These are phyloP conservation scores for Penicillium sp. DNA, from an alignment of 2,329 filamentous ascomycete genomes.

Conservation along the genomic window DNA sequence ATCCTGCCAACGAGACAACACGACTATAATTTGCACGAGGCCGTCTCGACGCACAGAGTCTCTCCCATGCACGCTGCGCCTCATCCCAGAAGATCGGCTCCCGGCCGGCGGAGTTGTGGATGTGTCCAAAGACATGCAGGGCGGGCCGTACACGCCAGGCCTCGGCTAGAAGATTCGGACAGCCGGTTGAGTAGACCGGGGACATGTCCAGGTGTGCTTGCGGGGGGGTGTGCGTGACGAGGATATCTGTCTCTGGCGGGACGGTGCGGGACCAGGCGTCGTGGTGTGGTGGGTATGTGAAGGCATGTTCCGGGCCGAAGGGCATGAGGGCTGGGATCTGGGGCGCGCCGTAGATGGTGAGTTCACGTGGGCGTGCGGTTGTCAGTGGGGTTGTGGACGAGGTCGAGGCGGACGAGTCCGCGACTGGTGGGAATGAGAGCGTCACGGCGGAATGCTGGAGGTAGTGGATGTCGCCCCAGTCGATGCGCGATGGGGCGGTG, in stretches of 20 bases:
- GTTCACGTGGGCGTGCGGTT: slow-evolving; percentile 57
- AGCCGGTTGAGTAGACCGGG: slow-evolving; percentile 65
- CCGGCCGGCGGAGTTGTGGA: slow-evolving; percentile 73
- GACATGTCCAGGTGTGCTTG: slow-evolving; percentile 65
- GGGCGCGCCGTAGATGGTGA: slow-evolving; percentile 78
- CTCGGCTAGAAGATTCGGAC: slow-evolving; percentile 69
- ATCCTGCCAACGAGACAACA: slow-evolving; percentile 27
- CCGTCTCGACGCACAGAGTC: slow-evolving; percentile 52
- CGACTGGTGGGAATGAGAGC: slow-evolving; percentile 57
- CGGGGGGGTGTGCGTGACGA: slow-evolving; percentile 81
- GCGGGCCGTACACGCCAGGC: slow-evolving; percentile 72
- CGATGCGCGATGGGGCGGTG: slow-evolving; percentile 53
- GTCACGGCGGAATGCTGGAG: slow-evolving; percentile 69
- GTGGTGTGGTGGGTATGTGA: slow-evolving; percentile 67
- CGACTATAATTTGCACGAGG: slow-evolving; percentile 26
- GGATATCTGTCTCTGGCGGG: slow-evolving; percentile 71
- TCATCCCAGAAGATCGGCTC: slow-evolving; percentile 74
- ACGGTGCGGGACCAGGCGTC: slow-evolving; percentile 74
- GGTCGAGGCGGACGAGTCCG: slow-evolving; percentile 41
- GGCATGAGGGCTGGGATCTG: slow-evolving; percentile 69
- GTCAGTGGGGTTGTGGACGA: slow-evolving; percentile 40
- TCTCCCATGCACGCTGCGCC: slow-evolving; percentile 70
- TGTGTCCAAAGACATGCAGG: slow-evolving; percentile 82
- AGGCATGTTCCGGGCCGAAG: slow-evolving; percentile 71
- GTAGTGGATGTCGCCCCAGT: slow-evolving; percentile 71